A percentile compares a stretch with the other conserved stretches of the same genome.
Conservation (phyloP, 768 basidiomycete genomes). For the Trichaptum fuscoviolaceum region DNA sequence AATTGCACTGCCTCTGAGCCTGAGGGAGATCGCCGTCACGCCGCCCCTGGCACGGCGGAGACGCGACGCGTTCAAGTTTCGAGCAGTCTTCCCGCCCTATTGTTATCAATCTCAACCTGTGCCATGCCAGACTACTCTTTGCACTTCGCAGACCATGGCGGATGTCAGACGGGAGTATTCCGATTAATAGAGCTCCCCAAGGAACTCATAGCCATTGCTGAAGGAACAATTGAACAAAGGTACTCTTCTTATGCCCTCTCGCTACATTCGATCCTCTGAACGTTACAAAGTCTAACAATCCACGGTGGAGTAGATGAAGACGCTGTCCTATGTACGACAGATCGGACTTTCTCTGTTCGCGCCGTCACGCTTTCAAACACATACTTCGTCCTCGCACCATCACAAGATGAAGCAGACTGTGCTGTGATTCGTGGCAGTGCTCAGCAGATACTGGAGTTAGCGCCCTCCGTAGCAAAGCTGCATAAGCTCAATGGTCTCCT, state of each 20-base stretch:
- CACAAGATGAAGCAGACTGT: conserved; percentile 18
- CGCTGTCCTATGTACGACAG: conserved; percentile 81
- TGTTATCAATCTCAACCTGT: background rate
- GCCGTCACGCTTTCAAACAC: conserved; percentile 90
- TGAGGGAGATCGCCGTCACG: too few species aligned
- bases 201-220: background rate
- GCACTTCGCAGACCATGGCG: background rate
- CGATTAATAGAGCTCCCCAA: background rate
- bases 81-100: too few species aligned
- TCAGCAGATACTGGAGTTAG: conserved; percentile 79
- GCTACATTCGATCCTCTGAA: background rate
- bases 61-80: background rate
- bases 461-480: conserved; percentile 70
- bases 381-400: conserved; percentile 57
- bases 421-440: conserved; percentile 76
- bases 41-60: too few species aligned
- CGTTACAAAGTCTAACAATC: conserved; percentile 52
- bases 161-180: background rate
- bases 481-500: conserved; percentile 60
- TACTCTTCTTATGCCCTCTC: background rate
- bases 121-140: background rate
- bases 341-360: conserved; percentile 77
- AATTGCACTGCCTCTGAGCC: too few species aligned
- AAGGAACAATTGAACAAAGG: background rate
- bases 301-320: conserved; percentile 81